Evolutionary conservation across 1,284 basidiomycete species (phyloP).

Genomic region (Schizopora paradoxa): DNA sequence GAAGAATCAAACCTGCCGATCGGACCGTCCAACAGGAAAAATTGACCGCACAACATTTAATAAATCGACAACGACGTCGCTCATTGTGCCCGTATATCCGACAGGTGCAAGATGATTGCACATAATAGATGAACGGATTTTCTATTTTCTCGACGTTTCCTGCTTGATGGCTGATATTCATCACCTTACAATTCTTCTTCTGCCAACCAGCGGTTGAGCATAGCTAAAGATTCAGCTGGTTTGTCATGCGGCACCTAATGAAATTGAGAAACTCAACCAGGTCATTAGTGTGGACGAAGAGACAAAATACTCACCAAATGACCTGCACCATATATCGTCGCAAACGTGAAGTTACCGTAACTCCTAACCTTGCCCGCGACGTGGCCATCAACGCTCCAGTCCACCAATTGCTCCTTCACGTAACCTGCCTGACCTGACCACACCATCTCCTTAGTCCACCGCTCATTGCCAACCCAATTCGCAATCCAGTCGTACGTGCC

Average conservation of each 20-base stretch:
- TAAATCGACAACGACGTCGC: too few species aligned
- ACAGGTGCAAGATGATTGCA: too few species aligned
- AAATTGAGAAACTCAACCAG: neutral
- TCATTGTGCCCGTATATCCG: too few species aligned
- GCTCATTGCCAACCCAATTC: conserved; percentile 37
- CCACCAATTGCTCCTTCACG: conserved; percentile 31
- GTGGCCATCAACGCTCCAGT: conserved; percentile 33
- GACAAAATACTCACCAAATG: conserved; percentile 21
- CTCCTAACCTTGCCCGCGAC: conserved; percentile 31
- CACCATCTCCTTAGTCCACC: conserved; percentile 33
- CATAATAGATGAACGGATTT: too few species aligned
- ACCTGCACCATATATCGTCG: conserved; percentile 25
- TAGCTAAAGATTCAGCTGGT: conserved; percentile 18
- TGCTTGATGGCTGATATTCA: too few species aligned
- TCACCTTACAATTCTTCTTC: conserved; percentile 15
- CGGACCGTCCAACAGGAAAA: too few species aligned
- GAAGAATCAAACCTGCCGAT: too few species aligned
- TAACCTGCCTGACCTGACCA: conserved; percentile 35
- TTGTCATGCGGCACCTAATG: conserved; percentile 21
- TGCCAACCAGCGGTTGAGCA: conserved; percentile 20
- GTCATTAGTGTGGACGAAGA: neutral
- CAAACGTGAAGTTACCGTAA: conserved; percentile 32
- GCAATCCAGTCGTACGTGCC: conserved; percentile 37
- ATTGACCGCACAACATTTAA: too few species aligned
- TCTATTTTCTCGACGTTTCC: too few species aligned